phyloP scores from a whole-genome alignment of 768 basidiomycete genomes.

The Pholiota conissans region DNA sequence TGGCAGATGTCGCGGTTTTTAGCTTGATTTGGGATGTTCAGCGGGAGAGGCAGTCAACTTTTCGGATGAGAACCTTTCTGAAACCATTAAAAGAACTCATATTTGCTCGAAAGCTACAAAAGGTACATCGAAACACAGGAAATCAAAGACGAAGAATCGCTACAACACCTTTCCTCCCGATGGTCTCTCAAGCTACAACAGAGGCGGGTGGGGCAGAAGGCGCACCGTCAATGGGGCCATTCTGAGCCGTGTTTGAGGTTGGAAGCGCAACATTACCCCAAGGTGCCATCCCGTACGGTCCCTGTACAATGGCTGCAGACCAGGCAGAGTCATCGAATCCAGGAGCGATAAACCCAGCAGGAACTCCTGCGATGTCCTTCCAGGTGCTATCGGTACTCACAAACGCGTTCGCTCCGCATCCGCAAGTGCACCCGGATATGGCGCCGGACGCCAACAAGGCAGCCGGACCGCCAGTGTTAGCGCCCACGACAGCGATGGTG shows the following conservation, averaged over 20 bases:
- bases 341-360: constrained; percentile 3
- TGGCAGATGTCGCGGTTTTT: too few species aligned
- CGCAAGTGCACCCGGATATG: constrained; percentile 9
- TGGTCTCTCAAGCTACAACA: neutral
- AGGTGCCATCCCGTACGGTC: constrained; percentile 19
- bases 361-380: too few species aligned
- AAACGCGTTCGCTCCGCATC: constrained; percentile 6
- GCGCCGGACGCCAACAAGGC: constrained; percentile 17
- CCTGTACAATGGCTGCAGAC: constrained; percentile 22
- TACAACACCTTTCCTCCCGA: too few species aligned
- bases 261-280: constrained; percentile 17
- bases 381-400: constrained; percentile 25
- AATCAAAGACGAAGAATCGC: too few species aligned
- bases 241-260: constrained; percentile 1
- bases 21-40: too few species aligned
- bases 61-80: too few species aligned
- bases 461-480: constrained; percentile 13
- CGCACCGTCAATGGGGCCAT: neutral
- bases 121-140: too few species aligned
- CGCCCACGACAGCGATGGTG: constrained; percentile 27
- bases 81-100: too few species aligned
- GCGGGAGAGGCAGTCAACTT: too few species aligned
- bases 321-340: constrained; percentile 23
- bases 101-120: too few species aligned
- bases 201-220: neutral